Base-by-base conservation (phyloP, 352 stramenopile species). In the Phytophthora rubi region DNA sequence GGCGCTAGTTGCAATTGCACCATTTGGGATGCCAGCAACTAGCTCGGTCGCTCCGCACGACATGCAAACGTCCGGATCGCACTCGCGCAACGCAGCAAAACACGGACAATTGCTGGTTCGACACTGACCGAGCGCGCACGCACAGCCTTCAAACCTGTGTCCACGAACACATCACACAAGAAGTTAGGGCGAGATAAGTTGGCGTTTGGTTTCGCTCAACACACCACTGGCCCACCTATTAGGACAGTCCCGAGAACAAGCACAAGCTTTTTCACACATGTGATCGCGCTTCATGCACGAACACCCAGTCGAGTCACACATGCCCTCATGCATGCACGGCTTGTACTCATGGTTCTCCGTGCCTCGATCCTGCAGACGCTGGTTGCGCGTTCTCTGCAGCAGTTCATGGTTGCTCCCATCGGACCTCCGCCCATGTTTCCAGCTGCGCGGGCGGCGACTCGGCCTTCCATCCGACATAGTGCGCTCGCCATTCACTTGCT, bases 261-360 rank as follows among this genome's bases (percentile, higher is more conserved):
- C 70, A 35, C 77, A 85, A 16, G 75, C 77, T 12, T 75, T 79
- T 52, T 85, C 77, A 49, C 77, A 82, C 71, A 77, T 81, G 54
- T 83, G 74, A 42, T 85, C 75, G 2, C 73, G 69, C 37, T 71
- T 77, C 49, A 91, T 89, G 56, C 83, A 94, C 9, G 83, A 91
- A 59, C 87, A 94, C 10, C 60, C 75, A 2, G 30, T 76, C 21
- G 79, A 75, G 62, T 83, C 68, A 59, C 85, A 93, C 60, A 81
- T 71, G 32, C 85, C 85, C 2, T 91, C 77, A 62, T 94, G 87
- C 35, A 82, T 85, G 65, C 87, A 94, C 45, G 87, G 87, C 48
- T 89, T 75, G 53, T 90, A 93, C 61, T 92, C 83, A 57, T 92
- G 81, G 52, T 90, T 89, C 23, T 66, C 58, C 3, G 75, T 73